Percentiles rank a stretch among this genome's conserved stretches.
Conservation (phyloP, 192 early-diverging fungal genomes). For the Chytriomyces confervae region DNA sequence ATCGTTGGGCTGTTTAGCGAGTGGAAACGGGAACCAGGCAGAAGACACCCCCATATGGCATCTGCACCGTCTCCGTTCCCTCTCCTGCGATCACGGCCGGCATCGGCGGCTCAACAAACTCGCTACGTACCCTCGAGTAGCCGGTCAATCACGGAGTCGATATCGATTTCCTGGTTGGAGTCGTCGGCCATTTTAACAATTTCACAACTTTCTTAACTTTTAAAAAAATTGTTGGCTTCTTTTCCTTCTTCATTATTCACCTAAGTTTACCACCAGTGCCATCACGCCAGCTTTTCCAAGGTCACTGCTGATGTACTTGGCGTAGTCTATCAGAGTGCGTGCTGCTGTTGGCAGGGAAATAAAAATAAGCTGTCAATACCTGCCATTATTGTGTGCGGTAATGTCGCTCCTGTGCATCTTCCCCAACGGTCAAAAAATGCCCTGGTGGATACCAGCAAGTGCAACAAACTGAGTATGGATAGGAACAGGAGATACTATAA, state of each 20-base stretch:
- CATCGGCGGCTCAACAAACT: not conserved
- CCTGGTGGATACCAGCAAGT: too few relatives aligned
- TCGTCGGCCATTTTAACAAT: conserved; percentile 32
- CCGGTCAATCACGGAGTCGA: conserved; percentile 89
- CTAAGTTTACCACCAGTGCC: too few relatives aligned
- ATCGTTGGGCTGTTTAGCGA: not conserved
- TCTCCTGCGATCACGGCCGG: too few relatives aligned
- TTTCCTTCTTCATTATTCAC: too few relatives aligned
- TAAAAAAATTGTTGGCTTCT: too few relatives aligned
- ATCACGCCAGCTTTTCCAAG: too few relatives aligned
- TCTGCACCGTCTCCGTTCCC: not conserved
- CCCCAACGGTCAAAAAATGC: not conserved
- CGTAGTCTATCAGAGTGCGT: too few relatives aligned
- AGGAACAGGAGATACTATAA: not conserved
- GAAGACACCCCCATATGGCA: not conserved
- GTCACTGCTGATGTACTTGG: too few relatives aligned
- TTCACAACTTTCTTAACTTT: too few relatives aligned
- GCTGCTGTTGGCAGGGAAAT: too few relatives aligned
- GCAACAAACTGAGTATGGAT: not conserved
- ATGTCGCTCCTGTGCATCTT: not conserved
- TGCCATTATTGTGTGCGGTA: not conserved
- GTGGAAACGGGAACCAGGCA: not conserved
- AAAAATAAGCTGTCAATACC: too few relatives aligned
- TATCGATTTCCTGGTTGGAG: conserved; percentile 64
- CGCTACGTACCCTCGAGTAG: conserved; percentile 82